Evolutionary conservation across 208 protist genomes (phyloP).

Genomic region (Angomonas desouzai): DNA sequence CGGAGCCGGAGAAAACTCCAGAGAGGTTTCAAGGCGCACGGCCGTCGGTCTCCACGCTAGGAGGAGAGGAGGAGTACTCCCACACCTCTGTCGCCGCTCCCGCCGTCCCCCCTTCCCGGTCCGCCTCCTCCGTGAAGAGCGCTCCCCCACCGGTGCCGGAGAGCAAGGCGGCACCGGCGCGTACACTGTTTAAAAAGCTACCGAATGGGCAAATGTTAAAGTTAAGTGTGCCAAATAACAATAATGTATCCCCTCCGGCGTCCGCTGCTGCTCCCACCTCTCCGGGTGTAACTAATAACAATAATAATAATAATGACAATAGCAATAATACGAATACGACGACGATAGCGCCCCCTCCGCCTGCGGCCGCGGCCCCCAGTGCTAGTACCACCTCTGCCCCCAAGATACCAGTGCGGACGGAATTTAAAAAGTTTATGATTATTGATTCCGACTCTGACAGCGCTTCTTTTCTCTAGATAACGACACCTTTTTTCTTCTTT

Average conservation of each 20-base stretch:
- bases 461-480: slow-evolving; percentile 14
- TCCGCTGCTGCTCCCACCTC: not conserved
- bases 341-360: not conserved
- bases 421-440: slow-evolving; percentile 52
- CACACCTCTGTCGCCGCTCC: not conserved
- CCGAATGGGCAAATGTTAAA: slow-evolving; percentile 13
- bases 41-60: slow-evolving; percentile 7
- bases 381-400: not conserved
- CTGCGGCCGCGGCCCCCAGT: not conserved
- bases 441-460: slow-evolving; percentile 43
- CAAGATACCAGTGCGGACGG: slow-evolving; percentile 6
- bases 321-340: no score
- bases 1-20: not conserved
- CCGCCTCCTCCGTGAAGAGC: not conserved
- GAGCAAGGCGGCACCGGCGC: not conserved
- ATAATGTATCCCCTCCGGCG: not conserved
- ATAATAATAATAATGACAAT: no score
- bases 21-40: not conserved
- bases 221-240: not conserved
- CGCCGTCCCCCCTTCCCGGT: not conserved
- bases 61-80: not conserved
- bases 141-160: no score
- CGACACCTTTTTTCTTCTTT: slow-evolving; percentile 15
- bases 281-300: not conserved
- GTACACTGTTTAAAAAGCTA: slow-evolving; percentile 2